Evolutionary conservation across 306 rosid genomes (phyloP).

Genomic region (Trifolium pratense): DNA sequence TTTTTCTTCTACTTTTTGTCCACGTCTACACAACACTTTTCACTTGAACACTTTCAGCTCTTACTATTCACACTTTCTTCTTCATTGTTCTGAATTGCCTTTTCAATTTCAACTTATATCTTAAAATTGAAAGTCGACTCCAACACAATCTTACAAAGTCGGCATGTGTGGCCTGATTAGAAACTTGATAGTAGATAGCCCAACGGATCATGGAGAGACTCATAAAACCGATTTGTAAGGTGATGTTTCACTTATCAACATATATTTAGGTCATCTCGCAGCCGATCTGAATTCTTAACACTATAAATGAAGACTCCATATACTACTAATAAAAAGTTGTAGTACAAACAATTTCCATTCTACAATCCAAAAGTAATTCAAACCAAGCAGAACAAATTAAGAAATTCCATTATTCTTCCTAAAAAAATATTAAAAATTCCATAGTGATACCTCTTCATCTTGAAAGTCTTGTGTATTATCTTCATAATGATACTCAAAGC

Average conservation of each 20-base stretch:
- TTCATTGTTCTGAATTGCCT: not conserved
- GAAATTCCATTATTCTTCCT: not conserved
- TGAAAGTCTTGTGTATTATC: not conserved
- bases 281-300: no score
- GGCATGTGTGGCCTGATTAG: no score
- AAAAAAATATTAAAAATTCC: not conserved
- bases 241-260: no score
- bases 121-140: no score
- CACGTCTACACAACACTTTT: not conserved
- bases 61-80: not conserved
- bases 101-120: not conserved
- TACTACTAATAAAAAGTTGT: conserved; percentile 8
- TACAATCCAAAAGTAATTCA: not conserved
- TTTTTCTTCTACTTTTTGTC: not conserved
- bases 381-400: not conserved
- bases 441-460: not conserved
- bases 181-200: no score
- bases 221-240: no score
- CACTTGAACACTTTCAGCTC: not conserved
- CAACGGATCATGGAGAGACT: no score
- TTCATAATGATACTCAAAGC: conserved; percentile 50
- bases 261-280: no score
- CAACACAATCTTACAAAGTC: no score
- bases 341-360: conserved; percentile 11
- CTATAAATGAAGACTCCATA: conserved; percentile 24